Evolutionary conservation across 257 asterid genomes (phyloP), one percentile per base, ranked within the genome.

Genomic region (Solanum boliviense): DNA sequence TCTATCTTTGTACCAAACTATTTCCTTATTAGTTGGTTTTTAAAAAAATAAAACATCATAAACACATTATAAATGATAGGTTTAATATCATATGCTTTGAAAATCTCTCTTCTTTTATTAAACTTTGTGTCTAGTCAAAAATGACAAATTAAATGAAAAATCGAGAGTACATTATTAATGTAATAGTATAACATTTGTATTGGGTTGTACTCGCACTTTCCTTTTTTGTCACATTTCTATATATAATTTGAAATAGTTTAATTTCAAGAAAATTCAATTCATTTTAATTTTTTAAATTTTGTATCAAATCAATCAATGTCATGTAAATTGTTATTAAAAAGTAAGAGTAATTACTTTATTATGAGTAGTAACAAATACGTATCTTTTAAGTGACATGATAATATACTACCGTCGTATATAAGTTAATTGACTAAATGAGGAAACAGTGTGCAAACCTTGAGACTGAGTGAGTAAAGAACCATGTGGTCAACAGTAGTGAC

Each of bases 381-480:
- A n/a, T 41, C 15, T 79, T 27, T 44, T 25, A 79, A 7, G 9
- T 3, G 15, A 2, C 13, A 1, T 78, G 1, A 76, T n/a, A 76
- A 25, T 41, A 3, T 41, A 78, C 4, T 0, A 41, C 36, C 0
- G 0, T 13, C 0, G 1, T 13, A 13, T 41, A 1, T 4, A 15
- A 27, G 65, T 41, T 79, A 25, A 79, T 41, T 41, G 56, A 78
- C 38, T 25, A 29, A 41, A 79, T 1, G 18, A 65, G 38, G 16
- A 67, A 9, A 27, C 13, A 82, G 65, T 48, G 32, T 83, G 12
- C 32, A 12, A 46, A 92, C 94, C 94, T 91, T 92, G 29, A 91
- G 87, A 72, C 91, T 92, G 25, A 92, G 79, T 21, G 93, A 89
- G 84, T 92, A 92, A 82, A 92, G 90, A 85, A 92, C 92, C 90